Evolutionary conservation across 192 early-diverging fungal genomes (phyloP), one percentile per base, ranked within the genome.

Genomic region (Coemansia sp.): DNA sequence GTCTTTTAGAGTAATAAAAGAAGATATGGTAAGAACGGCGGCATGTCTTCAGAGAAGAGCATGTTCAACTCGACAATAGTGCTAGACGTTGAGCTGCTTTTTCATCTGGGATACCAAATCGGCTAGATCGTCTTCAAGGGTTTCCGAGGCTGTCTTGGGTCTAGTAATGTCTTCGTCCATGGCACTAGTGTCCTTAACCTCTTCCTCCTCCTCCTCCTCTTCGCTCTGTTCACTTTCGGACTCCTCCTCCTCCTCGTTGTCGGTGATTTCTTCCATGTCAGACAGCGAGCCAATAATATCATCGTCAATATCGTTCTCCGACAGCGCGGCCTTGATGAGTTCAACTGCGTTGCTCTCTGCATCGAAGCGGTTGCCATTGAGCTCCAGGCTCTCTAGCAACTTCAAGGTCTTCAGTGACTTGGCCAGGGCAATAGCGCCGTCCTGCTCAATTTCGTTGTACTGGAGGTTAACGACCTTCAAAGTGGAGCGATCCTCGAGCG

Each of bases 331-430:
- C 60, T 87, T 87, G 66, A 97, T 89, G 33, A 84, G 71, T 64
- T 92, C 87, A 18, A 96, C 94, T 7, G 88, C 89, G 16, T 87
- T 87, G 65, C 92, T 88, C 39, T 97, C 94, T 15, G 93, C 87
- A 47, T 93, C 89, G 74, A 97, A 94, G 47, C 85, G 86, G 85
- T 99, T 99, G 6, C 97, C 97, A 72, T 97, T 97, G 55, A 99
- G 84, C 69, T 95, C 93, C 31, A 99, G 70, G 18, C 78, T 78
- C 55, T 70, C 85, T 18, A 97, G 69, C 13, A 85, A 62, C 68
- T 84, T 79, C 62, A 96, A 87, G 47, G 87, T 89, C n/a, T 74
- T 64, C 75, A 96, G 84, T 12, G 81, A 88, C 29, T 89, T 78
- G 10, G 96, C 86, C 27, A 95, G 78, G 10, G 87, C 78, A 22